Base-by-base conservation (phyloP, 345 rosid genomes). In the Balakata baccata region DNA sequence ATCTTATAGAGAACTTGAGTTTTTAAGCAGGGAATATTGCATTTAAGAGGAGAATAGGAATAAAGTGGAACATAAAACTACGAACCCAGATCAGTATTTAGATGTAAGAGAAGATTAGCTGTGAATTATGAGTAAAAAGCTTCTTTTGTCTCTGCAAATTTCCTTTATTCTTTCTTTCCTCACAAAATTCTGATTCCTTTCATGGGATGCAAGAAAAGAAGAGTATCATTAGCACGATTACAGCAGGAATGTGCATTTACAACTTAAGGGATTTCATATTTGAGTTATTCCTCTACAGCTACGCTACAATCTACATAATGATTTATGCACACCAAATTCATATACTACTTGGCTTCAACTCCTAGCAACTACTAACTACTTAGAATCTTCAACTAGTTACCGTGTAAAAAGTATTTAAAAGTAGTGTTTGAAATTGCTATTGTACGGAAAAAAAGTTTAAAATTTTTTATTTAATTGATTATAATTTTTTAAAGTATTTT, bases 131-230 rank as follows among this genome's bases (percentile, higher is more conserved):
- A 25, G 41, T 29, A 75, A 62, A 79, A 81, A 80, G 60, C 77
- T 80, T 70, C 75, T 61, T 73, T 75, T 65, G 70, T 71, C 75
- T 62, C 51, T 9, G 10, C 10, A 16, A 64, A 56, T 73, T 80
- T 64, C 71, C 81, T 81, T 84, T 79, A 67, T 81, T 68, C 82
- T 51, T 70, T 23, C 59, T 70, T 68, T 64, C 61, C 58, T 17
- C 38, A 70, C 14, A 13, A 10, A 75, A 76, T 71, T 81, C 86
- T 62, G 86, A 87, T 89, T 84, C 93, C 68, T 86, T 83, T 69
- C 88, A 84, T 83, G 71, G 79, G 29, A 34, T 47, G 16, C 78
- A 89, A 89, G 89, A 60, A 74, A 88, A 80, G 87, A 60, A 68
- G 75, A 76, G 84, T 75, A 72, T 73, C 68, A 50, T 18, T 65